phyloP scores from a whole-genome alignment of 768 basidiomycete species.

The Kwoniella newhampshirensis region DNA sequence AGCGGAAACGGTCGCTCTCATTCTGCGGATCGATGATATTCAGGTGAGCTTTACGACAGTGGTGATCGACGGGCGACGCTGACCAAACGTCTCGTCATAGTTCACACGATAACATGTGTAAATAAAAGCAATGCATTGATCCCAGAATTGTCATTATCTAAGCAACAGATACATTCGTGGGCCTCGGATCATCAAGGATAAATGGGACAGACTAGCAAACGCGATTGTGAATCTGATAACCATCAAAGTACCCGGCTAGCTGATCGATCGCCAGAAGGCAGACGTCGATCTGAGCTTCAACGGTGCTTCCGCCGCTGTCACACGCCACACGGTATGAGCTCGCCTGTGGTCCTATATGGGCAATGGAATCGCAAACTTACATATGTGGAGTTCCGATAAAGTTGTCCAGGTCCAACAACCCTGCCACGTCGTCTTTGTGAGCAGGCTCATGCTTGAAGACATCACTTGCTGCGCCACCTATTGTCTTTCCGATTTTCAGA shows the following conservation, averaged over 20 bases:
- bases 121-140: constrained; percentile 7
- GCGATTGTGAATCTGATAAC: constrained; percentile 24
- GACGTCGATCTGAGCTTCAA: constrained; percentile 32
- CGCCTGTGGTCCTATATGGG: background rate
- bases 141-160: background rate
- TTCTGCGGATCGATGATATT: constrained; percentile 85
- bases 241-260: constrained; percentile 27
- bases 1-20: constrained; percentile 94
- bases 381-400: constrained; percentile 34
- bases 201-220: constrained; percentile 21
- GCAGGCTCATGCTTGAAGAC: constrained; percentile 34
- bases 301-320: constrained; percentile 35
- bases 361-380: constrained; percentile 13
- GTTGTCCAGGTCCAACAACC: constrained; percentile 31
- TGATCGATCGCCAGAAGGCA: constrained; percentile 36
- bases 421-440: constrained; percentile 12
- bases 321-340: too few species aligned
- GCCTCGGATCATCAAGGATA: background rate
- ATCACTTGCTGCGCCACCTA: constrained; percentile 35
- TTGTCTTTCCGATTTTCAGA: constrained; percentile 14
- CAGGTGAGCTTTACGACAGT: constrained; percentile 31
- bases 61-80: background rate
- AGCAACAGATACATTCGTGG: constrained; percentile 1
- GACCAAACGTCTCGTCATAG: constrained; percentile 6
- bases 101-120: constrained; percentile 30